A percentile compares a stretch with the other conserved stretches of the same genome.
These are phyloP conservation scores for Mucor irregularis DNA, from an alignment of 371 early-diverging fungal genomes.

Conservation along the genomic window DNA sequence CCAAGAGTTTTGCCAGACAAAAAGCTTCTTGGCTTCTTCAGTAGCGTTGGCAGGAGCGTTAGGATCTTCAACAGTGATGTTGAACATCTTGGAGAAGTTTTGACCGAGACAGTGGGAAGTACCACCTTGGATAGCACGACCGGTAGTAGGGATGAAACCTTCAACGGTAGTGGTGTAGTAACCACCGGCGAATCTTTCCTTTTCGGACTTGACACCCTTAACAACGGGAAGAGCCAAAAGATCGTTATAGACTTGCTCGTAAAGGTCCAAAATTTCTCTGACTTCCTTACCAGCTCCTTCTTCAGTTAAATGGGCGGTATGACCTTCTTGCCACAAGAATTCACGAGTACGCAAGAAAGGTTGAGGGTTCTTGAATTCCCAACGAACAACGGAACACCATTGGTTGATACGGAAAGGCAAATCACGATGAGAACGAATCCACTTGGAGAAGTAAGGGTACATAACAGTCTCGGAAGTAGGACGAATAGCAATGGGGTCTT, in stretches of 20 bases:
- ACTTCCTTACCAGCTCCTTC: slow-evolving; percentile 95
- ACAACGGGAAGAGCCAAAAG: slow-evolving; percentile 99
- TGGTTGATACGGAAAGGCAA: slow-evolving; percentile 99
- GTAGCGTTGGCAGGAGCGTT: slow-evolving; percentile 35
- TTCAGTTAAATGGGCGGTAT: slow-evolving; percentile 96
- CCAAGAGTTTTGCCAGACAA: slow-evolving; percentile 99
- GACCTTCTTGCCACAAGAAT: slow-evolving; percentile 99
- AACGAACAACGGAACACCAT: slow-evolving; percentile 99
- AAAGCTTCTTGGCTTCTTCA: slow-evolving; percentile 54
- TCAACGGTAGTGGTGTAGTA: slow-evolving; percentile 98
- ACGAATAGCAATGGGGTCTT: slow-evolving; percentile 98
- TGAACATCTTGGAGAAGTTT: slow-evolving; percentile 99
- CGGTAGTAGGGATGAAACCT: slow-evolving; percentile 98
- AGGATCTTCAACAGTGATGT: slow-evolving; percentile 51
- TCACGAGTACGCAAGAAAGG: slow-evolving; percentile 99
- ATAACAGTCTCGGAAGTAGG: slow-evolving; percentile 99
- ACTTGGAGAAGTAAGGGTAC: slow-evolving; percentile 99
- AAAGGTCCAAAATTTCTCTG: slow-evolving; percentile 91
- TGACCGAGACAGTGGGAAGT: slow-evolving; percentile 99
- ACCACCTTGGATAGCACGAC: slow-evolving; percentile 99
- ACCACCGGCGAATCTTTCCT: slow-evolving; percentile 99
- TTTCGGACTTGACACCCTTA: slow-evolving; percentile 98
- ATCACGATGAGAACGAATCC: slow-evolving; percentile 99
- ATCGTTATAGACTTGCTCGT: slow-evolving; percentile 97
- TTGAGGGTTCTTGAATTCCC: slow-evolving; percentile 99